phyloP scores from a whole-genome alignment of 768 basidiomycete species.

The Naganishia onofrii region DNA sequence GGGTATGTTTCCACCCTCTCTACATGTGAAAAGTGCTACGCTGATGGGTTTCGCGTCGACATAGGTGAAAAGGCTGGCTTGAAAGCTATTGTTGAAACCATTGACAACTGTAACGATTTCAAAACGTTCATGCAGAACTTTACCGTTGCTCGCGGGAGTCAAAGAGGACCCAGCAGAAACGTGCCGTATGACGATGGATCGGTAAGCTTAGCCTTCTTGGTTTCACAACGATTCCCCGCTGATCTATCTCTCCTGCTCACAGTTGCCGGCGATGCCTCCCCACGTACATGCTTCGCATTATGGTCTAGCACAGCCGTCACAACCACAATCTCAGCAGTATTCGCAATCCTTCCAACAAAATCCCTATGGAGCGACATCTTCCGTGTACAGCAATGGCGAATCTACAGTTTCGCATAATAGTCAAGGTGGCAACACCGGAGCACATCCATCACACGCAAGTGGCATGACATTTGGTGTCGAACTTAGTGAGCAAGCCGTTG shows the following conservation, averaged over 20 bases:
- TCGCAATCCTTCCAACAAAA: constrained; percentile 25
- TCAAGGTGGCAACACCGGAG: constrained; percentile 1
- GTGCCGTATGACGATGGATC: constrained; percentile 89
- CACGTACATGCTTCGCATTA: constrained; percentile 42
- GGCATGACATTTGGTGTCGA: constrained; percentile 81
- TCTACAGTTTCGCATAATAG: background rate
- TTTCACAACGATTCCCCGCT: background rate
- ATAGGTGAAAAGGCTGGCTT: constrained; percentile 63
- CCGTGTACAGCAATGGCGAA: constrained; percentile 17
- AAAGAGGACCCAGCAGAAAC: constrained; percentile 76
- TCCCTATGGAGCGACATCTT: constrained; percentile 20
- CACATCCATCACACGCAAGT: constrained; percentile 18
- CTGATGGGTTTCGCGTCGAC: background rate
- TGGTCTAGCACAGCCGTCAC: constrained; percentile 17
- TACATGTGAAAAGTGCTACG: background rate
- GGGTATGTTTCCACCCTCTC: constrained; percentile 40
- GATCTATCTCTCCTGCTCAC: background rate
- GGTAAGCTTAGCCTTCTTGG: constrained; percentile 60
- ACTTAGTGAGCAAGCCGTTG: constrained; percentile 85
- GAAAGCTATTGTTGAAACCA: constrained; percentile 80
- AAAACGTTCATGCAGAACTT: constrained; percentile 97
- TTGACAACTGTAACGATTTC: constrained; percentile 93
- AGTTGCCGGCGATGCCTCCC: constrained; percentile 50
- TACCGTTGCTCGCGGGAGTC: constrained; percentile 73
- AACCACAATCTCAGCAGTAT: background rate